phyloP scores from a whole-genome alignment of 1,284 basidiomycete species.

The Singerocomus inundabilis region DNA sequence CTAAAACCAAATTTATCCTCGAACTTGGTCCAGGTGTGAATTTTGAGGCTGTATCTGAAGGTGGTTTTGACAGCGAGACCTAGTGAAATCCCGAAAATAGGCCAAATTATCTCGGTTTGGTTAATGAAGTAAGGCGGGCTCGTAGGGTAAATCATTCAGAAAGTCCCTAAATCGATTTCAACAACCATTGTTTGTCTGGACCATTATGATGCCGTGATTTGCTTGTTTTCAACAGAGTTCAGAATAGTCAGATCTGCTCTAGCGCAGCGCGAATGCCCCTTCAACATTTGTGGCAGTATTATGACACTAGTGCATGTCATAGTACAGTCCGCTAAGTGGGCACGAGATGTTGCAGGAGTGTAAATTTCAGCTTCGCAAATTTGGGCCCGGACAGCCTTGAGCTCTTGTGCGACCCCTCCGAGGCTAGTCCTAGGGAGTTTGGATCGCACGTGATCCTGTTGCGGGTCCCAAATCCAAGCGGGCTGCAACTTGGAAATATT shows the following conservation, averaged over 20 bases:
- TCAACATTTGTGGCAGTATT: slow-evolving; percentile 18
- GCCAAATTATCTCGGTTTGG: slow-evolving; percentile 25
- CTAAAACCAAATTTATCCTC: slow-evolving; percentile 10
- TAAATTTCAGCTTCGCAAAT: slow-evolving; percentile 24
- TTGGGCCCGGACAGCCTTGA: slow-evolving; percentile 24
- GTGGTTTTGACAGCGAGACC: slow-evolving; percentile 24
- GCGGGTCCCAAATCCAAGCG: no score
- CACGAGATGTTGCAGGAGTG: no score
- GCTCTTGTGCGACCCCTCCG: slow-evolving; percentile 27
- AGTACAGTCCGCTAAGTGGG: no score
- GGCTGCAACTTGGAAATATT: no score
- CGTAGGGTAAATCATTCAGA: slow-evolving; percentile 7
- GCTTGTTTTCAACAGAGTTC: neutral
- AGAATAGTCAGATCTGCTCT: slow-evolving; percentile 23
- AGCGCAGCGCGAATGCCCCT: slow-evolving; percentile 20
- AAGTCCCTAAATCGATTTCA: slow-evolving; percentile 19
- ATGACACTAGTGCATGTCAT: neutral
- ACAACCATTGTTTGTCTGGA: slow-evolving; percentile 8
- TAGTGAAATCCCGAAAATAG: slow-evolving; percentile 20
- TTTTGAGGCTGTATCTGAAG: slow-evolving; percentile 31
- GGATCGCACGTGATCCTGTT: slow-evolving; percentile 19
- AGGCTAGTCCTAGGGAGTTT: slow-evolving; percentile 19
- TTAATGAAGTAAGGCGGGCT: slow-evolving; percentile 15
- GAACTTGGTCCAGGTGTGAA: slow-evolving; percentile 15
- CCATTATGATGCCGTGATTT: slow-evolving; percentile 6